A percentile compares a stretch with the other conserved stretches of the same genome.
Conservation (phyloP, 768 basidiomycete genomes). For the Pleurotus citrinopileatus region DNA sequence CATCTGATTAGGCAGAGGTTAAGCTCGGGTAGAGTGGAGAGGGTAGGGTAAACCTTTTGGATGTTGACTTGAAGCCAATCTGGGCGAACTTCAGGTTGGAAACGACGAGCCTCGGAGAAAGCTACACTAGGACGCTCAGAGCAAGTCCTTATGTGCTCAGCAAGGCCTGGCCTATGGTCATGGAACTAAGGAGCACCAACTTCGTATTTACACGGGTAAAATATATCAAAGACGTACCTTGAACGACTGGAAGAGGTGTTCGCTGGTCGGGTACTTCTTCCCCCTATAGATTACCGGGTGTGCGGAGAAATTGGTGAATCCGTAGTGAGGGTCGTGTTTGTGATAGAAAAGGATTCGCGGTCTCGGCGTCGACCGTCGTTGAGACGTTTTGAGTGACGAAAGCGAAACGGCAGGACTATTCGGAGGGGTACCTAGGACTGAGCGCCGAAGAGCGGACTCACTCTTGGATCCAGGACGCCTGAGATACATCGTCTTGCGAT, state of each 20-base stretch:
- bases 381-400: conserved; percentile 18
- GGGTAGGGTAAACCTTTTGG: conserved; percentile 42
- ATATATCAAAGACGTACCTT: conserved; percentile 41
- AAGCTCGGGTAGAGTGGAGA: background rate
- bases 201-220: background rate
- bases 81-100: conserved; percentile 55
- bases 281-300: conserved; percentile 62
- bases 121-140: conserved; percentile 61
- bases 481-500: conserved; percentile 21
- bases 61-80: conserved; percentile 74
- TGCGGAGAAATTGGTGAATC: conserved; percentile 72
- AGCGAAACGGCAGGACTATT: conserved; percentile 1
- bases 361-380: conserved; percentile 21
- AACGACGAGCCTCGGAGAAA: conserved; percentile 65
- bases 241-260: conserved; percentile 76
- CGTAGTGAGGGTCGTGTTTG: conserved; percentile 61
- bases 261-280: conserved; percentile 70
- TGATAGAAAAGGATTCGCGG: conserved; percentile 59
- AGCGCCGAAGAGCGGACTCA: conserved; percentile 15
- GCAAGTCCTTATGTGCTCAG: conserved; percentile 66
- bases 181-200: conserved; percentile 45
- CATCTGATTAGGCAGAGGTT: conserved; percentile 43
- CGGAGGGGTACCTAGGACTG: conserved; percentile 10
- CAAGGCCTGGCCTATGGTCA: conserved; percentile 54
- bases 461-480: conserved; percentile 22